Conservation (phyloP, 805 yeast genomes). For the Candida loeiensis region DNA sequence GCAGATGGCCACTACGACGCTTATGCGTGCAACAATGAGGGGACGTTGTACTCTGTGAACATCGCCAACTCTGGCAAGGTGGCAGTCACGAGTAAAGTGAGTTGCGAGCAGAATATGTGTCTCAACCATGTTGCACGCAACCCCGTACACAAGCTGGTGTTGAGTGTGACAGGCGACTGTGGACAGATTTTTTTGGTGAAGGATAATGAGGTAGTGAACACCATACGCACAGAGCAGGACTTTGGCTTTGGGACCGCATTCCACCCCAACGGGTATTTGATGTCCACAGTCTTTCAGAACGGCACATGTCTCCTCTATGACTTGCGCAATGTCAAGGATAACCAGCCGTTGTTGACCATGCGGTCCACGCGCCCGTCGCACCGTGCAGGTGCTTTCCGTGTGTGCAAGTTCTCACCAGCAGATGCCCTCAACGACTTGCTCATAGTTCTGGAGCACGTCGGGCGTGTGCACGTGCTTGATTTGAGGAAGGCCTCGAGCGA, state of each 20-base stretch:
- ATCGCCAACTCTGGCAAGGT: conserved; percentile 45
- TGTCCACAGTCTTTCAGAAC: conserved; percentile 82
- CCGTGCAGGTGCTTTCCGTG: conserved; percentile 65
- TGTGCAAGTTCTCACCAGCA: conserved; percentile 45
- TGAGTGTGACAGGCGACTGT: conserved; percentile 72
- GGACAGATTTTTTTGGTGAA: conserved; percentile 58
- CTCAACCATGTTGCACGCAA: conserved; percentile 71
- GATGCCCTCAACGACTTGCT: conserved; percentile 70
- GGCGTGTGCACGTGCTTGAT: conserved; percentile 82
- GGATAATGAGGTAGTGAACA: conserved; percentile 24
- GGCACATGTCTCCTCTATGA: conserved; percentile 80
- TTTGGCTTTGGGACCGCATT: conserved; percentile 82
- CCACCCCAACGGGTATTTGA: conserved; percentile 67
- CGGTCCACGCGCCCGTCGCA: conserved; percentile 56
- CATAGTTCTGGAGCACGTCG: conserved; percentile 78
- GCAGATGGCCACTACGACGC: conserved; percentile 45
- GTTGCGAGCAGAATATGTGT: conserved; percentile 52
- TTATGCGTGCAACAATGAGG: conserved; percentile 81
- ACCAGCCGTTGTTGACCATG: conserved; percentile 50
- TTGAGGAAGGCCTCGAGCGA: conserved; percentile 51
- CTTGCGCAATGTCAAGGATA: conserved; percentile 49
- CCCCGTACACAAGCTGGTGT: conserved; percentile 35
- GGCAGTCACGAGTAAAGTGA: conserved; percentile 39
- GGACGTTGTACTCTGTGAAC: conserved; percentile 61
- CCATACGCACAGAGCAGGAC: conserved; percentile 58